Evolutionary conservation across 2,329 filamentous ascomycete genomes (phyloP), one percentile per base, ranked within the genome.

Genomic region (Penicillium sp.): DNA sequence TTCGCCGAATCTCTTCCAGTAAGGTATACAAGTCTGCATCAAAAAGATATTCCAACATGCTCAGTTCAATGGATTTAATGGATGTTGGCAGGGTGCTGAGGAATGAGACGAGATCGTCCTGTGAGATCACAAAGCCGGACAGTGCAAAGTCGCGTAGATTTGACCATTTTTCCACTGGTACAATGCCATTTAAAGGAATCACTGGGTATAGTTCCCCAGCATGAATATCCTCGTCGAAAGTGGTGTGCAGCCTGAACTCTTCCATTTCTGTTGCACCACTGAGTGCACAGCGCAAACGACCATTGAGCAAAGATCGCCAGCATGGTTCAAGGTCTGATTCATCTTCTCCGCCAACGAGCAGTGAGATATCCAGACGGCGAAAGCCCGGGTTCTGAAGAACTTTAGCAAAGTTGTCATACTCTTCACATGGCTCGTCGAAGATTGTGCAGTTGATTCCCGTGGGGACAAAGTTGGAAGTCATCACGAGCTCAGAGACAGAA

Each of bases 401-500:
- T 2, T 58, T 47, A 5, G 50, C 55, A 0, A 72, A 50, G 48
- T 71, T 36, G 4, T 57, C n/a, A 29, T 70, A 67, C 34, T 72
- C 67, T 8, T 60, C 47, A 34, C 59, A 64, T 6, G 58, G 55
- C 27, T 60, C 24, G 38, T 48, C 45, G 39, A 56, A 46, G 4
- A 73, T 56, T 11, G 57, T 59, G 22, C 61, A 67, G 11, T 65
- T 73, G 1, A 77, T 54, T 0, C 73, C 72, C 0, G 67, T 73
- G 3, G 49, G 10, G 8, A 75, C 34, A 10, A 58, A 42, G 43
- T 70, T 58, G 2, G 56, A 61, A 44, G 77, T 70, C 5, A 78
- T 13, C 5, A 71, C 34, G 2, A 80, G 57, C 44, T 76, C 75
- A 2, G 68, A 56, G 13, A 79, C 49, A 4, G 54, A 52, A 18